Evolutionary conservation across 2,329 filamentous ascomycete genomes (phyloP).

Genomic region (Lecanicillium sp.): DNA sequence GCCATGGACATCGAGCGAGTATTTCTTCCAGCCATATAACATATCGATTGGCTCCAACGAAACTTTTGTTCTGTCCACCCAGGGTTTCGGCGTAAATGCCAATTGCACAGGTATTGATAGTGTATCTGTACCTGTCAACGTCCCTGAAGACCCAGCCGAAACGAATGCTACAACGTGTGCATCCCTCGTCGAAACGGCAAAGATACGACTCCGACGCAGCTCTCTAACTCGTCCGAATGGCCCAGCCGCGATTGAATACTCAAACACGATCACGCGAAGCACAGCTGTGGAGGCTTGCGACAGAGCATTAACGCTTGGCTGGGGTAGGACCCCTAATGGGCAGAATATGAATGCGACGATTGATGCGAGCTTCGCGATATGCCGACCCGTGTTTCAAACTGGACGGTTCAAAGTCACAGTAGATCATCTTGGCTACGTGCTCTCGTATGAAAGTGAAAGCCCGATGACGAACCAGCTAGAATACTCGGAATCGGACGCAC

Average conservation of each 20-base stretch:
- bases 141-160: not conserved
- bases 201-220: not conserved
- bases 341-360: slow-evolving; percentile 10
- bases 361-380: slow-evolving; percentile 15
- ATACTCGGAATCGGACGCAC: slow-evolving; percentile 9
- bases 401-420: slow-evolving; percentile 26
- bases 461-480: slow-evolving; percentile 11
- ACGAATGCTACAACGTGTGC: not conserved
- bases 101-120: slow-evolving; percentile 14
- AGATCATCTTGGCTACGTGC: slow-evolving; percentile 17
- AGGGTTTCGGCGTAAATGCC: slow-evolving; percentile 18
- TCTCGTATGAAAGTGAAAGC: slow-evolving; percentile 11
- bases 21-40: slow-evolving; percentile 40
- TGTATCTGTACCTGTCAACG: not conserved
- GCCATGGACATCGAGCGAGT: slow-evolving; percentile 37
- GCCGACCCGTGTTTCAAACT: slow-evolving; percentile 19
- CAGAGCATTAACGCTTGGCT: slow-evolving; percentile 13
- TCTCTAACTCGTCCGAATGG: not conserved
- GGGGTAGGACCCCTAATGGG: slow-evolving; percentile 11
- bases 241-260: not conserved
- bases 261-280: not conserved
- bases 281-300: slow-evolving; percentile 8
- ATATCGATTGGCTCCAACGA: not conserved
- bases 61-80: slow-evolving; percentile 13
- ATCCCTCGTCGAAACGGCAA: not conserved